These are phyloP conservation scores for Pseudonectria foliicola DNA, from an alignment of 2,329 filamentous ascomycete species.

Conservation along the genomic window DNA sequence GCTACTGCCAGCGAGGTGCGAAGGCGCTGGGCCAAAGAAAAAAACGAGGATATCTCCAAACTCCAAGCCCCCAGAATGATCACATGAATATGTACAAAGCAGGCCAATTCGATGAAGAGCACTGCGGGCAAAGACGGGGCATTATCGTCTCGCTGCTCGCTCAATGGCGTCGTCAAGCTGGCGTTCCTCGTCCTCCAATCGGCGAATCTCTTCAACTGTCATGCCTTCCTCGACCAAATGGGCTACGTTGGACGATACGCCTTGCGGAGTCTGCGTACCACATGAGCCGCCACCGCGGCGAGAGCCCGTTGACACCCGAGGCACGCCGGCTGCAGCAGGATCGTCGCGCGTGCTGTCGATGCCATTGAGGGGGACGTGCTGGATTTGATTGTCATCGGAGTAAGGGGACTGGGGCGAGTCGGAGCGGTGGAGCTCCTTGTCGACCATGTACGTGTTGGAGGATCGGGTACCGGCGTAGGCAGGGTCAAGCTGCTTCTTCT, in stretches of 20 bases:
- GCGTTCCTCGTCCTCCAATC: slow-evolving; percentile 51
- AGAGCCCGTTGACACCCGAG: slow-evolving; percentile 13
- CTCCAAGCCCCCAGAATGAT: slow-evolving; percentile 15
- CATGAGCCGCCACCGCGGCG: slow-evolving; percentile 9
- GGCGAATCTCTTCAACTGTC: slow-evolving; percentile 48
- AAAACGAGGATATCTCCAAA: slow-evolving; percentile 12
- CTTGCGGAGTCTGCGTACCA: slow-evolving; percentile 21
- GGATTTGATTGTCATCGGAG: slow-evolving; percentile 31
- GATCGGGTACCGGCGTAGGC: slow-evolving; percentile 19
- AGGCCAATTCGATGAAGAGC: too few species aligned
- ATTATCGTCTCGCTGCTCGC: slow-evolving; percentile 29
- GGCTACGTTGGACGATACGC: slow-evolving; percentile 33
- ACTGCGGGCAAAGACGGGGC: slow-evolving; percentile 4
- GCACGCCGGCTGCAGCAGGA: slow-evolving; percentile 2
- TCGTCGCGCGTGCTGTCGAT: slow-evolving; percentile 6
- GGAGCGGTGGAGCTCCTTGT: slow-evolving; percentile 37
- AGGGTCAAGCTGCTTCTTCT: slow-evolving; percentile 14
- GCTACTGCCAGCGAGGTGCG: too few species aligned
- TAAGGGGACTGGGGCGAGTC: slow-evolving; percentile 37
- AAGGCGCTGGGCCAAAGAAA: slow-evolving; percentile 6
- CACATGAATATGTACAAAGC: slow-evolving; percentile 7
- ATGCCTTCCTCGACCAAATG: slow-evolving; percentile 55
- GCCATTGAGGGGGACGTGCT: slow-evolving; percentile 18
- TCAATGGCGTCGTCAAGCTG: slow-evolving; percentile 51
- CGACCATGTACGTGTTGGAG: slow-evolving; percentile 34